These are phyloP conservation scores for Neurospora tetrasperma DNA, from an alignment of 495 filamentous ascomycete species.

Conservation along the genomic window DNA sequence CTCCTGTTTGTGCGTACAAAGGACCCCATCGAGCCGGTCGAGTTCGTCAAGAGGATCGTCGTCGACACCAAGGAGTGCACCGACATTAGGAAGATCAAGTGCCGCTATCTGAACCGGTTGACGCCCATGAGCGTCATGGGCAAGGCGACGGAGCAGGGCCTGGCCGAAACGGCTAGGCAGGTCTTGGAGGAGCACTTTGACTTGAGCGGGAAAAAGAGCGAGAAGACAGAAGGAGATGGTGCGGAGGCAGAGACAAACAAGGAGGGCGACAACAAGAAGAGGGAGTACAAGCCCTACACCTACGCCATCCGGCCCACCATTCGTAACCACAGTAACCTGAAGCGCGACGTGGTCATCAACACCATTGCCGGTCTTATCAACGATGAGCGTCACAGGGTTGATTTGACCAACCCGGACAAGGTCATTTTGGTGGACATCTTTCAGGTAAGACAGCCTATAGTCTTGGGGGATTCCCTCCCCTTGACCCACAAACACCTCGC, in stretches of 20 bases:
- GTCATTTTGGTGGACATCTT: constrained; percentile 83
- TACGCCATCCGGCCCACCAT: constrained; percentile 85
- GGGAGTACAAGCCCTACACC: constrained; percentile 21
- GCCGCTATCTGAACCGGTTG: constrained; percentile 72
- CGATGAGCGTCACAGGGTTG: constrained; percentile 61
- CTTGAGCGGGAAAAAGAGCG: constrained; percentile 18
- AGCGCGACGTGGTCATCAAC: constrained; percentile 66
- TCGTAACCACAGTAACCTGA: constrained; percentile 67
- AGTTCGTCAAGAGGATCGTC: constrained; percentile 68
- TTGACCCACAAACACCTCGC: neutral
- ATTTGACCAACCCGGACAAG: constrained; percentile 70
- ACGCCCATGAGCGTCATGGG: constrained; percentile 68
- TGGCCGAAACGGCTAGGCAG: constrained; percentile 59
- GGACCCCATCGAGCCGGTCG: constrained; percentile 67
- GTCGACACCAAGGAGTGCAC: constrained; percentile 43
- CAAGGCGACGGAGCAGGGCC: constrained; percentile 67
- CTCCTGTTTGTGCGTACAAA: constrained; percentile 56
- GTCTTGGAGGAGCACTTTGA: constrained; percentile 70
- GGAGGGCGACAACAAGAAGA: constrained; percentile 23
- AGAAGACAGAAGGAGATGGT: neutral
- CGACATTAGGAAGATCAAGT: constrained; percentile 44
- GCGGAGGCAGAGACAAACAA: constrained; percentile 22
- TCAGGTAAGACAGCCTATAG: constrained; percentile 47
- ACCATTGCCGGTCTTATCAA: constrained; percentile 53
- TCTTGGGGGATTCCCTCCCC: neutral